Percentiles rank a stretch among this genome's conserved stretches.
Evolutionary conservation across 2,329 filamentous ascomycete species (phyloP).

Genomic region (Colletotrichum endophyticum): DNA sequence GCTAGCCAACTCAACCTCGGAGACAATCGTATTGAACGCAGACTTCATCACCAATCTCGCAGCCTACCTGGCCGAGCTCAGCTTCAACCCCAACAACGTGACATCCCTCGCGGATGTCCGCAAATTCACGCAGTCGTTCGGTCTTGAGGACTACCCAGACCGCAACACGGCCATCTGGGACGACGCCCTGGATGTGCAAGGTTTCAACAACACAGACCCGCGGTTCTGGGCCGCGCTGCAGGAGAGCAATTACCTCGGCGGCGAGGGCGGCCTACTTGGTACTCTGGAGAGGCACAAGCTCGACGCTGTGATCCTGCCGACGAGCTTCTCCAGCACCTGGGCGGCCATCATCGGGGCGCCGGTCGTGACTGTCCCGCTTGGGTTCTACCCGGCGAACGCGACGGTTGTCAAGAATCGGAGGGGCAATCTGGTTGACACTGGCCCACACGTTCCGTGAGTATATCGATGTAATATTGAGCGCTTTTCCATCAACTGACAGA

Average conservation of each 20-base stretch:
- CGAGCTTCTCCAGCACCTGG: constrained; percentile 30
- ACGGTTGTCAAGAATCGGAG: constrained; percentile 13
- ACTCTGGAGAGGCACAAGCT: constrained; percentile 59
- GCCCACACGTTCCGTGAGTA: constrained; percentile 23
- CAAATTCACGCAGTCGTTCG: constrained; percentile 58
- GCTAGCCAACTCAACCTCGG: constrained; percentile 27
- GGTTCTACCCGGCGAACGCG: constrained; percentile 37
- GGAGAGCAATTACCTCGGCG: constrained; percentile 57
- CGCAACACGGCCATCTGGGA: constrained; percentile 66
- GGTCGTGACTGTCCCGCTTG: constrained; percentile 66
- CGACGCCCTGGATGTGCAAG: constrained; percentile 44
- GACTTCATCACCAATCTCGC: constrained; percentile 65
- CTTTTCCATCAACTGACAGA: background rate
- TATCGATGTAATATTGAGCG: fast-evolving
- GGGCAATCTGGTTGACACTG: constrained; percentile 19
- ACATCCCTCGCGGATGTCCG: constrained; percentile 54
- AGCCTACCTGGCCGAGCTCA: constrained; percentile 60
- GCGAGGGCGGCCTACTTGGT: constrained; percentile 64
- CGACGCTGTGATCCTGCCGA: constrained; percentile 66
- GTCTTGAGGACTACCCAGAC: constrained; percentile 63
- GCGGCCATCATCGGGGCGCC: constrained; percentile 40
- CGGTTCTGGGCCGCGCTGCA: constrained; percentile 64
- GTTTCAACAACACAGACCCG: constrained; percentile 61
- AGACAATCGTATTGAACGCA: constrained; percentile 52
- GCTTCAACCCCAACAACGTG: constrained; percentile 61